These are phyloP conservation scores for Neurospora sp. DNA, from an alignment of 2,329 filamentous ascomycete genomes.

Conservation along the genomic window DNA sequence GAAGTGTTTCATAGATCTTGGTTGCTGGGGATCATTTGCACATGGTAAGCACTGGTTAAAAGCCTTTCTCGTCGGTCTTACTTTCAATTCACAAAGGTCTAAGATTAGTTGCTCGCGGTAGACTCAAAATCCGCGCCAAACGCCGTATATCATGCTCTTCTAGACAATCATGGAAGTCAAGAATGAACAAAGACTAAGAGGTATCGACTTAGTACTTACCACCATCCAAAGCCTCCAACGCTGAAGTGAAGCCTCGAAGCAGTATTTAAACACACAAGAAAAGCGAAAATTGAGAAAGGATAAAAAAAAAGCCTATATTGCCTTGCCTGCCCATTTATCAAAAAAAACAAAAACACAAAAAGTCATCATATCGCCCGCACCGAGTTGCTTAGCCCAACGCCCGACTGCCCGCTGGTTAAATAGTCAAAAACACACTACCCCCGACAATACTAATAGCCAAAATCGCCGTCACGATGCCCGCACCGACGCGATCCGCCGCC, in stretches of 20 bases:
- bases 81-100: not conserved
- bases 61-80: no score
- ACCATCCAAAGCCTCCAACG: not conserved
- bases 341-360: not conserved
- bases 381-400: not conserved
- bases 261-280: not conserved
- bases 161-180: not conserved
- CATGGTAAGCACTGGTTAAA: no score
- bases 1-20: not conserved
- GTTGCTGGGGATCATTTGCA: no score
- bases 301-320: not conserved
- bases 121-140: not conserved
- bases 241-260: not conserved
- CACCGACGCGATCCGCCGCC: constrained; percentile 41
- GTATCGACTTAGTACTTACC: not conserved
- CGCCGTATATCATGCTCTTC: not conserved
- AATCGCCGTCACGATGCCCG: constrained; percentile 45
- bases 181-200: not conserved
- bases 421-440: constrained; percentile 39
- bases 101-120: not conserved
- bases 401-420: constrained; percentile 16
- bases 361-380: not conserved
- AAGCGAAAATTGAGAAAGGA: not conserved
- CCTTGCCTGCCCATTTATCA: not conserved
- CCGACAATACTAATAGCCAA: constrained; percentile 35